Percentiles rank a stretch among this genome's conserved stretches.
Conservation (phyloP, 2,329 filamentous ascomycete species). For the Colletotrichum chrysophilum region DNA sequence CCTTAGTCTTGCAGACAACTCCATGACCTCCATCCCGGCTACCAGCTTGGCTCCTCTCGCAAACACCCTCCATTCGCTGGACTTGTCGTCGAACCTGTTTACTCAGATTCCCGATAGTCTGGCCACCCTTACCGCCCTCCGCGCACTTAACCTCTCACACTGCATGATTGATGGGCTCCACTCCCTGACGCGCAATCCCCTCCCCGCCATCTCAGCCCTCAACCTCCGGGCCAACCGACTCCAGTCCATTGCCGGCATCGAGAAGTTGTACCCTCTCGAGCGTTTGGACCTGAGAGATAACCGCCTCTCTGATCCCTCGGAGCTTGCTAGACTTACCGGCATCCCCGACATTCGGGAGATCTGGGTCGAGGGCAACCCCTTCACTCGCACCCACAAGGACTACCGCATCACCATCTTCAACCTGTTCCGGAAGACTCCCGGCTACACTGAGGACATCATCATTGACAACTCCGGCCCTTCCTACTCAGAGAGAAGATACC, state of each 20-base stretch:
- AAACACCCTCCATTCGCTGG: conserved; percentile 88
- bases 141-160: conserved; percentile 90
- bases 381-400: conserved; percentile 83
- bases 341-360: conserved; percentile 93
- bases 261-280: conserved; percentile 87
- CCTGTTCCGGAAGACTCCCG: conserved; percentile 87
- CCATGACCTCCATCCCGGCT: conserved; percentile 78
- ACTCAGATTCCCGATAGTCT: conserved; percentile 93
- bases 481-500: conserved; percentile 83
- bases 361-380: conserved; percentile 91
- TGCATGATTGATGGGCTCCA: conserved; percentile 98
- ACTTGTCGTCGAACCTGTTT: conserved; percentile 92
- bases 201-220: conserved; percentile 91
- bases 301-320: conserved; percentile 85
- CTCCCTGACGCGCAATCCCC: conserved; percentile 81
- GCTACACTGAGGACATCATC: conserved; percentile 87
- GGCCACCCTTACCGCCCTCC: conserved; percentile 82
- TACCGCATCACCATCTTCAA: conserved; percentile 96
- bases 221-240: conserved; percentile 91
- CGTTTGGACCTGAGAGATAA: conserved; percentile 92
- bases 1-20: conserved; percentile 90
- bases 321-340: conserved; percentile 85
- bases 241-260: conserved; percentile 85
- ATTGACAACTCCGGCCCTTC: conserved; percentile 85
- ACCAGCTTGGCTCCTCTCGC: conserved; percentile 81